Conservation (phyloP, 768 basidiomycete species). For the Suillus americanus region DNA sequence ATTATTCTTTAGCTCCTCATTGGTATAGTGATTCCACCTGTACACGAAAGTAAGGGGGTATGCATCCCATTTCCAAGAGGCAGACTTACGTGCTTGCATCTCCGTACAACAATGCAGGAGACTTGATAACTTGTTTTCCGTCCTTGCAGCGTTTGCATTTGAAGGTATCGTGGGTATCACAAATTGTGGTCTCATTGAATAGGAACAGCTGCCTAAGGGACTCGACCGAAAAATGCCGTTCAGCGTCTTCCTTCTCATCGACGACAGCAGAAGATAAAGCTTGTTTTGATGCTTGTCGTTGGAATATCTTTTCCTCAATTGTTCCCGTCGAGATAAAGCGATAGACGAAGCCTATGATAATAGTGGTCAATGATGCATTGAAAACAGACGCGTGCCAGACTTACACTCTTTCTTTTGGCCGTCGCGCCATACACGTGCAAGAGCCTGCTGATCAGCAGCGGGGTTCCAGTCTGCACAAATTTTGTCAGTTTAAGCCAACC, state of each 20-base stretch:
- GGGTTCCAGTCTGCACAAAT: conserved; percentile 88
- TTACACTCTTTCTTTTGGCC: conserved; percentile 99
- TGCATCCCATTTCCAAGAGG: neutral
- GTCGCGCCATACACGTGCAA: conserved; percentile 99
- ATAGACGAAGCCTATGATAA: conserved; percentile 83
- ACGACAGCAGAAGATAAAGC: conserved; percentile 97
- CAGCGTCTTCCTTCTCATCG: conserved; percentile 93
- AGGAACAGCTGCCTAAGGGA: conserved; percentile 87
- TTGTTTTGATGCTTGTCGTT: conserved; percentile 94
- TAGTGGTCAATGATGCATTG: neutral
- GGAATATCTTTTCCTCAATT: conserved; percentile 99
- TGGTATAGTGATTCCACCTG: conserved; percentile 98
- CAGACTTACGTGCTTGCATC: conserved; percentile 92
- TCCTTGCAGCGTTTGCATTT: conserved; percentile 92
- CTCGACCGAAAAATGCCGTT: conserved; percentile 92
- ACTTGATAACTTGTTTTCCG: conserved; percentile 80
- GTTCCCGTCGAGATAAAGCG: conserved; percentile 97
- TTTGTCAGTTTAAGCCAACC: neutral
- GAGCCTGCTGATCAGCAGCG: conserved; percentile 95
- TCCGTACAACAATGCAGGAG: conserved; percentile 87
- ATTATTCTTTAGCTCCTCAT: conserved; percentile 81
- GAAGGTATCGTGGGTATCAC: conserved; percentile 98
- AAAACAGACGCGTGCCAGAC: conserved; percentile 23
- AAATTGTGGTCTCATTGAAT: conserved; percentile 83
- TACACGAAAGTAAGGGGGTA: conserved; percentile 4